A percentile compares a stretch with the other conserved stretches of the same genome.
These are phyloP conservation scores for Colletotrichum melonis DNA, from an alignment of 2,329 filamentous ascomycete species.

Conservation along the genomic window DNA sequence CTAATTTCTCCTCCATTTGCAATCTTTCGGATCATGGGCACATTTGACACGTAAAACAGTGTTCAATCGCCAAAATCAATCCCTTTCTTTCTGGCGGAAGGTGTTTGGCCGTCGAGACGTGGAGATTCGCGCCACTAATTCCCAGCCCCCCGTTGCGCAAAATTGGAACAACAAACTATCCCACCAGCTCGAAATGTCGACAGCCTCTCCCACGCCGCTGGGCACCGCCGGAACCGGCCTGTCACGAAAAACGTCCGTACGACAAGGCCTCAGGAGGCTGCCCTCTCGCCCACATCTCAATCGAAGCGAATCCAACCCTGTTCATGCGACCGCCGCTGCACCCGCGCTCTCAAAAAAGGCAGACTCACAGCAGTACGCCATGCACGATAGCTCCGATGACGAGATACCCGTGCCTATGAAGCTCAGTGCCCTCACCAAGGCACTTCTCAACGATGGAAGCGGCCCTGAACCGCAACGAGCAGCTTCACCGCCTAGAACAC, in stretches of 20 bases:
- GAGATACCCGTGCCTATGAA: constrained; percentile 93
- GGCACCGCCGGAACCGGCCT: constrained; percentile 57
- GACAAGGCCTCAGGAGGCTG: constrained; percentile 65
- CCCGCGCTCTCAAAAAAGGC: constrained; percentile 42
- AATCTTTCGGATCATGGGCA: constrained; percentile 50
- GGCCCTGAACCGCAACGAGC: constrained; percentile 57
- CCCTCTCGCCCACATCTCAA: constrained; percentile 57
- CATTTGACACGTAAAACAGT: constrained; percentile 54
- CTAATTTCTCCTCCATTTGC: constrained; percentile 47
- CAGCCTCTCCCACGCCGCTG: constrained; percentile 67
- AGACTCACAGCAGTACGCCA: constrained; percentile 58
- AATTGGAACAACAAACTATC: constrained; percentile 25
- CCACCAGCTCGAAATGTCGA: constrained; percentile 46
- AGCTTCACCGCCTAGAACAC: constrained; percentile 59
- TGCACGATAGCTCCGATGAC: constrained; percentile 92
- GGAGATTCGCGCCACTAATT: constrained; percentile 24
- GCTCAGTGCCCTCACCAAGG: constrained; percentile 92
- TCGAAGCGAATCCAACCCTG: constrained; percentile 59
- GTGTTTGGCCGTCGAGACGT: constrained; percentile 21
- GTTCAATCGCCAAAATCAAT: constrained; percentile 41
- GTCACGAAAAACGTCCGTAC: constrained; percentile 64
- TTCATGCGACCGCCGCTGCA: constrained; percentile 40
- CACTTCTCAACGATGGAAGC: constrained; percentile 76
- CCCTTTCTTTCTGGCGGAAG: constrained; percentile 18
- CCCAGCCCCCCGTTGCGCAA: constrained; percentile 6